phyloP scores from a whole-genome alignment of 2,329 filamentous ascomycete genomes.

The Xylariaceae sp. region DNA sequence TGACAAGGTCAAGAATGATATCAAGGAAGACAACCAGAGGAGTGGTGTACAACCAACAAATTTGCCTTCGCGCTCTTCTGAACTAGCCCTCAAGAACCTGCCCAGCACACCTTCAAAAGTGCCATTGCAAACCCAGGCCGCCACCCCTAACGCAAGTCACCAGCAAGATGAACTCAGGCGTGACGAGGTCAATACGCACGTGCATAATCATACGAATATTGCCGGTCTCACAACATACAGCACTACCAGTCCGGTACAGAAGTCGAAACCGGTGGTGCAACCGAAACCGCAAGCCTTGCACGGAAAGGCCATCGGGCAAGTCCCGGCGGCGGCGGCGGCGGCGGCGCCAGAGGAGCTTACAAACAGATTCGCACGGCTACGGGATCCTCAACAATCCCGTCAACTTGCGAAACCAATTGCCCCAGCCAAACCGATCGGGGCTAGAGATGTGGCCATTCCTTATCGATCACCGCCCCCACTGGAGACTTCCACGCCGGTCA shows the following conservation, averaged over 20 bases:
- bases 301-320: conserved; percentile 58
- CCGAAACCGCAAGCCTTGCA: conserved; percentile 71
- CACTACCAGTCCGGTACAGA: conserved; percentile 20
- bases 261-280: conserved; percentile 54
- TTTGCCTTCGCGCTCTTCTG: conserved; percentile 14
- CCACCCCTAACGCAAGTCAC: background rate
- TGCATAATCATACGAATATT: background rate
- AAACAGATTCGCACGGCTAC: conserved; percentile 60
- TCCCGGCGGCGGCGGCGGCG: conserved; percentile 36
- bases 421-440: conserved; percentile 46
- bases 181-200: background rate
- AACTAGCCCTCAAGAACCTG: conserved; percentile 11
- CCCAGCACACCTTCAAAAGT: conserved; percentile 25
- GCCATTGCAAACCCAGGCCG: conserved; percentile 2
- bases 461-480: conserved; percentile 51
- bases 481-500: conserved; percentile 54
- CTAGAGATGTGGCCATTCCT: conserved; percentile 55
- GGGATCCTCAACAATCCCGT: conserved; percentile 45
- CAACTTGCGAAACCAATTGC: conserved; percentile 53
- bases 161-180: background rate
- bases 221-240: background rate
- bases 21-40: conserved; percentile 63
- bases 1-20: conserved; percentile 64
- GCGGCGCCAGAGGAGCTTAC: conserved; percentile 52
- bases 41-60: conserved; percentile 58